Percentiles rank a stretch among this genome's conserved stretches.
phyloP scores from a whole-genome alignment of 179 eudicot species.

The Silene vulgaris region DNA sequence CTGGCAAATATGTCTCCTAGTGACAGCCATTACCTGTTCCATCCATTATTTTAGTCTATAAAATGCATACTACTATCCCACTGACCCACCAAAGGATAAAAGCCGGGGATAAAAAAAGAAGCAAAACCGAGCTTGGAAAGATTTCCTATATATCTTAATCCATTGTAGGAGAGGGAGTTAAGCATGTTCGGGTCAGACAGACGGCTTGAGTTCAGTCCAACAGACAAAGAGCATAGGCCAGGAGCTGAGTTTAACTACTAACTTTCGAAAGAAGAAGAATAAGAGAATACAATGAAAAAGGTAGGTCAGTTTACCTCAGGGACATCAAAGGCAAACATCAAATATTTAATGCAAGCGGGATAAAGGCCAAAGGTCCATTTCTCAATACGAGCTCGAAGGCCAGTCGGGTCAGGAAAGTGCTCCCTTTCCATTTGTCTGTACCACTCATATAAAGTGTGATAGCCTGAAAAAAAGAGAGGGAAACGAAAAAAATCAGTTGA shows the following conservation, averaged over 20 bases:
- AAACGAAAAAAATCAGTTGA: background rate
- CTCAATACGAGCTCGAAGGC: slow-evolving; percentile 89
- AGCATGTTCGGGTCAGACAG: too few species aligned
- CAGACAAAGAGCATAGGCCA: background rate
- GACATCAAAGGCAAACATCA: slow-evolving; percentile 95
- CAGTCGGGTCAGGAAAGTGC: slow-evolving; percentile 98
- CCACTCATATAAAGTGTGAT: slow-evolving; percentile 94
- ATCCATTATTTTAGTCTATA: slow-evolving; percentile 8
- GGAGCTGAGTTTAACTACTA: too few species aligned
- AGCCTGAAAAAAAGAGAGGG: slow-evolving; percentile 47
- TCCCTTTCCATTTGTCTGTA: slow-evolving; percentile 85
- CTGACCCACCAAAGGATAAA: too few species aligned
- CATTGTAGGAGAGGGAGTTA: too few species aligned
- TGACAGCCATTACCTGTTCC: slow-evolving; percentile 85
- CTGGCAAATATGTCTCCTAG: slow-evolving; percentile 83
- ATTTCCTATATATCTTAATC: too few species aligned
- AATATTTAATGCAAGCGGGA: slow-evolving; percentile 96
- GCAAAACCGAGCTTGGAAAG: too few species aligned
- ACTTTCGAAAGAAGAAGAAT: background rate
- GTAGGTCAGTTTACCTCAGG: slow-evolving; percentile 61
- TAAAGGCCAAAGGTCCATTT: slow-evolving; percentile 98
- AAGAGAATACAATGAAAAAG: background rate
- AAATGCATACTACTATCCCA: background rate
- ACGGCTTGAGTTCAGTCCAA: background rate
- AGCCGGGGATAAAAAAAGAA: too few species aligned